These are phyloP conservation scores for Citeromyces siamensis DNA, from an alignment of 1,139 yeast species.

Conservation along the genomic window DNA sequence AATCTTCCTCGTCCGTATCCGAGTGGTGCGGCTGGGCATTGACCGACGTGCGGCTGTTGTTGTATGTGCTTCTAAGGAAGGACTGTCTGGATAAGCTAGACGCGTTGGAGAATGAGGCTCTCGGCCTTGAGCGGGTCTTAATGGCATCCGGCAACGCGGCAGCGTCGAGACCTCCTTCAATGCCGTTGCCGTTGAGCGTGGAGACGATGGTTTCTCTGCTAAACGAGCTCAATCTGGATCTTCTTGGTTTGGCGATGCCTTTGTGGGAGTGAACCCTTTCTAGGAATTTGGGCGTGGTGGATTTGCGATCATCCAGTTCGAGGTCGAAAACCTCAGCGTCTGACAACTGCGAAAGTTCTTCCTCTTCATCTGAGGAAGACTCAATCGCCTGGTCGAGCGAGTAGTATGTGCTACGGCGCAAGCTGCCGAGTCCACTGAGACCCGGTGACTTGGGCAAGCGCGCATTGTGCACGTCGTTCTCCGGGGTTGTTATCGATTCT, in stretches of 20 bases:
- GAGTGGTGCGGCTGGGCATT: constrained; percentile 12
- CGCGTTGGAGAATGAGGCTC: constrained; percentile 20
- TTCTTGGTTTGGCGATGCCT: constrained; percentile 19
- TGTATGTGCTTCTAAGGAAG: constrained; percentile 17
- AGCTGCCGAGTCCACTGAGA: constrained; percentile 12
- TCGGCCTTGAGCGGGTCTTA: constrained; percentile 15
- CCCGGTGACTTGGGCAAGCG: constrained; percentile 28
- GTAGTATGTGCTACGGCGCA: not conserved
- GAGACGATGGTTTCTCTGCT: constrained; percentile 18
- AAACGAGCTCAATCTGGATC: constrained; percentile 18
- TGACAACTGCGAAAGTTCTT: constrained; percentile 20
- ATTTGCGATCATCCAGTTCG: constrained; percentile 3
- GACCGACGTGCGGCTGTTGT: constrained; percentile 7
- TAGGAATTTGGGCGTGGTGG: constrained; percentile 13
- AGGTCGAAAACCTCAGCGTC: constrained; percentile 21
- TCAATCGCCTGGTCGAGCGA: constrained; percentile 22
- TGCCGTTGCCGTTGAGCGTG: constrained; percentile 13
- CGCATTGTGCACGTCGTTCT: constrained; percentile 31
- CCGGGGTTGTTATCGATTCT: constrained; percentile 41
- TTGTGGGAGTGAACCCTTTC: constrained; percentile 27
- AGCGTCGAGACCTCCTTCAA: constrained; percentile 12
- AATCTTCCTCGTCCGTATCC: constrained; percentile 90
- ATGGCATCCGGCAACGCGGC: constrained; percentile 14
- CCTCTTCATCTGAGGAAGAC: constrained; percentile 18
- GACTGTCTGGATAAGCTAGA: constrained; percentile 20